phyloP scores from a whole-genome alignment of 768 basidiomycete genomes.

The Astraeus odoratus region DNA sequence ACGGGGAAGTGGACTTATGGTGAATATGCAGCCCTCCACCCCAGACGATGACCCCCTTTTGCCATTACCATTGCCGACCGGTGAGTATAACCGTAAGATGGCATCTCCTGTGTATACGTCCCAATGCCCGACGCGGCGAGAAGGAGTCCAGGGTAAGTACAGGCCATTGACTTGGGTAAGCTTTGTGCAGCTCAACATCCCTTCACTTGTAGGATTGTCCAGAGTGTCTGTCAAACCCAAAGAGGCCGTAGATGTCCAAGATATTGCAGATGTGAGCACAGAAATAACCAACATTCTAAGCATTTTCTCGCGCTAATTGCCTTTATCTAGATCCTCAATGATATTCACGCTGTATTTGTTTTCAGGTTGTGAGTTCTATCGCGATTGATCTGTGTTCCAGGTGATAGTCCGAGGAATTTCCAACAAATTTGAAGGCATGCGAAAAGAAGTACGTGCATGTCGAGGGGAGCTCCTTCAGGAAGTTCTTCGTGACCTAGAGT shows the following conservation, averaged over 20 bases:
- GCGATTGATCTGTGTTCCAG: conserved; percentile 27
- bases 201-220: neutral
- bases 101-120: neutral
- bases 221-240: neutral
- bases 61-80: conserved; percentile 7
- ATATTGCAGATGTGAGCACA: conserved; percentile 38
- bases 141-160: too few species aligned
- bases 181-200: too few species aligned
- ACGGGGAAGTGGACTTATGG: neutral
- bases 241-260: conserved; percentile 16
- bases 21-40: neutral
- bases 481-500: conserved; percentile 37
- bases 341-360: conserved; percentile 39
- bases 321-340: conserved; percentile 37
- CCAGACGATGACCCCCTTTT: conserved; percentile 10
- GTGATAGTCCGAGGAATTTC: conserved; percentile 42
- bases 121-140: too few species aligned
- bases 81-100: neutral
- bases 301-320: neutral
- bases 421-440: conserved; percentile 41
- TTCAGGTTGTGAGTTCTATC: neutral
- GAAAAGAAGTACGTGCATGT: conserved; percentile 37
- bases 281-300: neutral
- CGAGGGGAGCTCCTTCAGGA: conserved; percentile 41
- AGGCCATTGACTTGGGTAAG: too few species aligned